phyloP scores from a whole-genome alignment of 2,329 filamentous ascomycete species.

The Dothistroma pini region DNA sequence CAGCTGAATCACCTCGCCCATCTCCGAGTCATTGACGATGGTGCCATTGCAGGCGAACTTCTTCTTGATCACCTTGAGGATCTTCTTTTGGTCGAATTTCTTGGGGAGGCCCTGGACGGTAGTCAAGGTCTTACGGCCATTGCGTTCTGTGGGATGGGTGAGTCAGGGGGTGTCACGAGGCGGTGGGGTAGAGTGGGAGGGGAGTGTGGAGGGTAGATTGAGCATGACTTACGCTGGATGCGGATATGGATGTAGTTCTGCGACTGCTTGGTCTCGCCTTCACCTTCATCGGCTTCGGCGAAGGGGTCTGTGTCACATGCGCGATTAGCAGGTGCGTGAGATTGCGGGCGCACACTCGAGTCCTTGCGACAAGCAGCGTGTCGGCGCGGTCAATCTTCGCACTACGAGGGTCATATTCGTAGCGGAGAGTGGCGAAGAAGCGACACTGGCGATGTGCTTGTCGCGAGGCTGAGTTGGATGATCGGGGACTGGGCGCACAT shows the following conservation, averaged over 20 bases:
- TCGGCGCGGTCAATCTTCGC: neutral
- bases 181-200: neutral
- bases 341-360: neutral
- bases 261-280: slow-evolving; percentile 89
- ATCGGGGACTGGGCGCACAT: slow-evolving; percentile 9
- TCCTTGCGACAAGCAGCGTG: neutral
- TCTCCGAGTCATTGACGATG: slow-evolving; percentile 91
- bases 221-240: slow-evolving; percentile 79
- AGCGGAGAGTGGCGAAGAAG: slow-evolving; percentile 1
- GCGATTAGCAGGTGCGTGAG: slow-evolving; percentile 19
- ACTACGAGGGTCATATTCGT: neutral
- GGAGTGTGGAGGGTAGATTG: neutral
- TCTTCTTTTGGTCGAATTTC: slow-evolving; percentile 99
- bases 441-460: slow-evolving; percentile 13
- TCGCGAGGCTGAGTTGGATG: slow-evolving; percentile 18
- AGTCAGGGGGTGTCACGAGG: slow-evolving; percentile 9
- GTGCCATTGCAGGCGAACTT: slow-evolving; percentile 99
- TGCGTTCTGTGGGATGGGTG: slow-evolving; percentile 70
- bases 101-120: slow-evolving; percentile 98
- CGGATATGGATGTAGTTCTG: slow-evolving; percentile 99
- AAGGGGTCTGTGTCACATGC: slow-evolving; percentile 74
- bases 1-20: slow-evolving; percentile 99
- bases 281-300: slow-evolving; percentile 99
- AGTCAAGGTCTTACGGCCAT: slow-evolving; percentile 99
- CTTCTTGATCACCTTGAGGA: slow-evolving; percentile 99